A percentile compares a stretch with the other conserved stretches of the same genome.
Conservation (phyloP, 2,329 filamentous ascomycete genomes). For the Tolypocladium tropicale region DNA sequence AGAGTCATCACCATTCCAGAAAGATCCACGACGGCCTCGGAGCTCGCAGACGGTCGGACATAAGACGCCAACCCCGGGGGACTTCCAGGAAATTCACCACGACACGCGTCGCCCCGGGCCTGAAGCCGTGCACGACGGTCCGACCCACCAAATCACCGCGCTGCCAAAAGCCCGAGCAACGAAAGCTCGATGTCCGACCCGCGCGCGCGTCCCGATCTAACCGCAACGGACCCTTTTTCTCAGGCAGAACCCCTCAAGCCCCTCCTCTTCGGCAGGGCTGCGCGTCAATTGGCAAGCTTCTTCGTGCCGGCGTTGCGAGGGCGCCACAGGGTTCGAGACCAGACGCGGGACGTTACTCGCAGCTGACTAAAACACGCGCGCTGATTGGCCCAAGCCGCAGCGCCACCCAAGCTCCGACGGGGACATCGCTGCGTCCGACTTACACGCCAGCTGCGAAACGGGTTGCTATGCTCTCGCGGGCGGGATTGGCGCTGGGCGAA, state of each 20-base stretch:
- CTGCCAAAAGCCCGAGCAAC: not conserved
- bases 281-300: too few relatives aligned
- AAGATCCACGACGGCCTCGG: not conserved
- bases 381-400: slow-evolving; percentile 16
- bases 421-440: not conserved
- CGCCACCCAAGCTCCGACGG: not conserved
- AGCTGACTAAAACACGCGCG: slow-evolving; percentile 20
- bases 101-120: not conserved
- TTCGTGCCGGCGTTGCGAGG: not conserved
- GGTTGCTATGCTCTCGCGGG: too few relatives aligned
- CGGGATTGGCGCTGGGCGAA: too few relatives aligned
- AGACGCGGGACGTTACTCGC: slow-evolving; percentile 8
- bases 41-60: not conserved
- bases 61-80: not conserved
- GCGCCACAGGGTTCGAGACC: too few relatives aligned
- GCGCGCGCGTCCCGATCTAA: not conserved
- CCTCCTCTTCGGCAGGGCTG: too few relatives aligned
- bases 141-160: not conserved
- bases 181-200: not conserved
- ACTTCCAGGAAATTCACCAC: not conserved
- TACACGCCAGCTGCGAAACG: too few relatives aligned
- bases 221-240: not conserved
- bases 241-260: too few relatives aligned
- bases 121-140: not conserved
- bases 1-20: not conserved